These are phyloP conservation scores for Mycena belliarum DNA, from an alignment of 768 basidiomycete species.

Conservation along the genomic window DNA sequence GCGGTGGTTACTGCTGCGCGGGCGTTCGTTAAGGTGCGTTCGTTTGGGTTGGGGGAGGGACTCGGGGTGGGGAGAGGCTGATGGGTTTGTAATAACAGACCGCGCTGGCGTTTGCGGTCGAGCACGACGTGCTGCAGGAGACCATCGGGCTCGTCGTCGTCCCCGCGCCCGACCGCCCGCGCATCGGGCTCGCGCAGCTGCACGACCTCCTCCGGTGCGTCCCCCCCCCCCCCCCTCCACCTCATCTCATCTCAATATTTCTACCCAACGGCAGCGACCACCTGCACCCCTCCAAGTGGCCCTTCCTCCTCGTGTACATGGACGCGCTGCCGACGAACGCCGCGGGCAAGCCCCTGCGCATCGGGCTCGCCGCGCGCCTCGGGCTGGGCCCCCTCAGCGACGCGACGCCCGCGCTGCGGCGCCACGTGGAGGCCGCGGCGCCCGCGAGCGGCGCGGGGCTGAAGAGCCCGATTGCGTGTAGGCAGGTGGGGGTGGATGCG, in stretches of 20 bases:
- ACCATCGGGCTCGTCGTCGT: constrained; percentile 47
- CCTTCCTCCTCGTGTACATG: constrained; percentile 49
- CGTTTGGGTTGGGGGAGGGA: no score
- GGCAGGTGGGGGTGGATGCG: constrained; percentile 32
- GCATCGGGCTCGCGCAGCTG: constrained; percentile 41
- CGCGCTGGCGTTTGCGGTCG: constrained; percentile 44
- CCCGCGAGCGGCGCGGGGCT: constrained; percentile 35
- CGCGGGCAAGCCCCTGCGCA: constrained; percentile 49
- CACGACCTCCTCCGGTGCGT: constrained; percentile 42
- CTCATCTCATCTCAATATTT: no score
- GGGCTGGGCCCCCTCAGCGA: constrained; percentile 39
- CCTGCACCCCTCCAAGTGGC: constrained; percentile 53
- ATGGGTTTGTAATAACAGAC: no score
- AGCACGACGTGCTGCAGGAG: constrained; percentile 50
- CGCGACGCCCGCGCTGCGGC: constrained; percentile 31
- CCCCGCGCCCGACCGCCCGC: constrained; percentile 32
- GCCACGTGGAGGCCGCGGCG: constrained; percentile 43
- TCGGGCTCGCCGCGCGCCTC: constrained; percentile 44
- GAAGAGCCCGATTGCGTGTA: constrained; percentile 39
- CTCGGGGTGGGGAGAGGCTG: no score
- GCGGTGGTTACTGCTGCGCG: constrained; percentile 47
- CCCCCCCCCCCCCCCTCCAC: not conserved
- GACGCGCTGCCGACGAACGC: constrained; percentile 48
- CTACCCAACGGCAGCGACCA: constrained; percentile 33
- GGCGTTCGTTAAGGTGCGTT: constrained; percentile 42